A percentile compares a stretch with the other conserved stretches of the same genome.
phyloP scores from a whole-genome alignment of 352 stramenopile genomes.

The Pythium folliculosum region DNA sequence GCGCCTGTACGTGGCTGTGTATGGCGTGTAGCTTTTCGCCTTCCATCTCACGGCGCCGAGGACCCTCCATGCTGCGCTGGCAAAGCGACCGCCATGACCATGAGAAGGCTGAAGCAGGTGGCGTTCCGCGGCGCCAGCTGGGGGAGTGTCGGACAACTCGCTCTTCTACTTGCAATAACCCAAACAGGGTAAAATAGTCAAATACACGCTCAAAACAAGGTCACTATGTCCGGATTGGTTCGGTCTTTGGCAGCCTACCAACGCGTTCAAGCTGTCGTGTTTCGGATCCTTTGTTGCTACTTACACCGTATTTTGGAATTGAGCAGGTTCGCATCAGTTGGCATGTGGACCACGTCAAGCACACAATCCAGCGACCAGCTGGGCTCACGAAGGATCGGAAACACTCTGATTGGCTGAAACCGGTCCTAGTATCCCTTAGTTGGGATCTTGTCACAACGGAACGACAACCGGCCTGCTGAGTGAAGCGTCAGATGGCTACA shows the following conservation, averaged over 20 bases:
- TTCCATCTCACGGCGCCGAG: too few species aligned
- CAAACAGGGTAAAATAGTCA: background rate
- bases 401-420: background rate
- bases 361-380: conserved; percentile 1
- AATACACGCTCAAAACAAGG: background rate
- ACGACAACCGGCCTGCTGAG: background rate
- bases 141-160: background rate
- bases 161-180: background rate
- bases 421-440: background rate
- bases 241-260: too few species aligned
- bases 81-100: background rate
- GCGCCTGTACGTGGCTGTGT: too few species aligned
- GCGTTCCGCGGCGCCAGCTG: conserved; percentile 2
- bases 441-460: background rate
- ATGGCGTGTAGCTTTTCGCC: too few species aligned
- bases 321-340: too few species aligned
- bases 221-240: too few species aligned
- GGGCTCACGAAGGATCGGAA: background rate
- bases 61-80: background rate
- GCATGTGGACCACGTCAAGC: background rate
- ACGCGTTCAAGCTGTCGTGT: too few species aligned
- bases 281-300: too few species aligned
- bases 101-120: conserved; percentile 3
- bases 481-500: conserved; percentile 4
- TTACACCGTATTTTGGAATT: too few species aligned